Evolutionary conservation across 306 rosid species (phyloP), one percentile per base, ranked within the genome.

Genomic region (Ormosia emarginata): DNA sequence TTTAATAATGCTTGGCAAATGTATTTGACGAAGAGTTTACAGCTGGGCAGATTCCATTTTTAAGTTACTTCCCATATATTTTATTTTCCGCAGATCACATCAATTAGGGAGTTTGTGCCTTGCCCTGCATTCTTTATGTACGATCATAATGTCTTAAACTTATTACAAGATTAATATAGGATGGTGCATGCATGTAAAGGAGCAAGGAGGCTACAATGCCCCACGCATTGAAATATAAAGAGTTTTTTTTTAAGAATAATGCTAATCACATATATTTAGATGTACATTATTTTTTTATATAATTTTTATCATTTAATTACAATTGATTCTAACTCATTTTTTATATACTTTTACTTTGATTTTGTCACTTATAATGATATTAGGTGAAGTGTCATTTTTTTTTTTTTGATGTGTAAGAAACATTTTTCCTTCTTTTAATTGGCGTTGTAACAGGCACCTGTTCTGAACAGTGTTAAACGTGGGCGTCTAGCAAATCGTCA

Each of bases 121-220:
- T 61, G 18, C 15, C 44, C 24, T 59, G 33, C 43, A 30, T 75
- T 67, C 40, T 70, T 69, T 32, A 80, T 56, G 8, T 67, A 66
- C 0, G 55, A 39, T 30, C 36, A 49, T 75, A 75, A 9, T 55
- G 34, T 56, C 61, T 50, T 66, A 6, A 43, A 65, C 56, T 30
- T 44, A 41, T 12, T 33, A 36, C 4, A 43, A 41, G 39, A 33
- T 53, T 81, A 71, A 66, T 62, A 37, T 79, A 53, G 30, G 37
- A 2, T 41, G 81, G 85, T 82, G 77, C 63, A 56, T 67, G 85
- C 77, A 76, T 77, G 72, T 76, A 49, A 40, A 67, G 9, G 59
- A 62, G 65, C 29, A 66, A 53, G 67, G 67, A 67, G 57, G 82
- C 82, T 66, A 66, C 67, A 78, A 18, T 78, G 67, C n/a, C 65